Base-by-base conservation (phyloP, 2,329 filamentous ascomycete species). In the Hymenoscyphus linearis region DNA sequence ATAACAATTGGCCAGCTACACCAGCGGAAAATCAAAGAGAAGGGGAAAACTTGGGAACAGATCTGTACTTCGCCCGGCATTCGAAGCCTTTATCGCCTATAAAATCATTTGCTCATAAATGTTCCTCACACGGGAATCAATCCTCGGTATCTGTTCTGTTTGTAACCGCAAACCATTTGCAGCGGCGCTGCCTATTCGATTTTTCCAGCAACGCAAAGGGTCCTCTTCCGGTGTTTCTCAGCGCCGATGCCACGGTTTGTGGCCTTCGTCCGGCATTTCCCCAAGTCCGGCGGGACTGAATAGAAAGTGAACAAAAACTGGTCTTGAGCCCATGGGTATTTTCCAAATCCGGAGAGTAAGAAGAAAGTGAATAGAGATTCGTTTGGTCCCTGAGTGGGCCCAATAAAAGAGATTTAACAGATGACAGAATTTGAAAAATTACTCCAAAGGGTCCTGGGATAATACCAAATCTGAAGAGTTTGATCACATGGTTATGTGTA, bases 351-450 rank as follows among this genome's bases (percentile, higher is more conserved):
- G 52, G 52, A 34, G 27, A 53, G 52, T 53, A 25, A 53, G 12
- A 10, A 53, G 25, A 53, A 53, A 53, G 13, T 53, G 16, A 53
- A 47, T 22, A 13, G 40, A 47, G 22, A 47, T 47, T 53, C 52
- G 14, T 53, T 13, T 25, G 25, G 7, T 25, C 27, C 25, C 16
- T 53, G 25, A 16, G 26, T 40, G 54, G 35, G n/a, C 14, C 31
- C 13, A 34, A 56, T 16, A 56, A 25, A 56, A 56, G 35, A 56
- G 34, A 37, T 40, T 18, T 36, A 55, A 62, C 40, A 62, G 40
- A 59, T 52, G 58, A 56, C 40, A 58, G 25, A 62, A 31, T 52
- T 44, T 12, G 36, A 35, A 56, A 59, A 56, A 16, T 22, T 16
- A 62, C 16, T 56, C 52, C 52, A 18, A 54, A 56, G 40, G 25